Evolutionary conservation across 768 basidiomycete species (phyloP).

Genomic region (Asterophora lycoperdoides): DNA sequence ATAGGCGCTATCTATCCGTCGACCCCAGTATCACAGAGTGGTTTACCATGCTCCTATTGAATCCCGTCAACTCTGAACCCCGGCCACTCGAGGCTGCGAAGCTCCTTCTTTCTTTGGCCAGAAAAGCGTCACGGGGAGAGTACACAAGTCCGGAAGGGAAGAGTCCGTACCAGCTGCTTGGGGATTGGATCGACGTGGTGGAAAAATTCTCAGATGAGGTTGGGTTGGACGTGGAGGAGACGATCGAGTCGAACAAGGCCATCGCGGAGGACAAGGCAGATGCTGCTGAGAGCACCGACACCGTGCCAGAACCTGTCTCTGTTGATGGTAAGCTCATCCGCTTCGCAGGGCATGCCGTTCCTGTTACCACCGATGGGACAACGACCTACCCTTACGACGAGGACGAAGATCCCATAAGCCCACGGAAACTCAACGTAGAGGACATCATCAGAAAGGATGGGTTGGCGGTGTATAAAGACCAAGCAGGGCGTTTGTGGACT

Average conservation of each 20-base stretch:
- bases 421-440: constrained; percentile 79
- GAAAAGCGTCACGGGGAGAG: constrained; percentile 77
- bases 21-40: constrained; percentile 80
- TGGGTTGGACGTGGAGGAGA: constrained; percentile 80
- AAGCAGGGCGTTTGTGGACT: constrained; percentile 94
- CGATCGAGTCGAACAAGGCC: constrained; percentile 50
- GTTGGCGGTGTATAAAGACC: constrained; percentile 87
- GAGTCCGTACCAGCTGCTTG: constrained; percentile 90
- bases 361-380: constrained; percentile 49
- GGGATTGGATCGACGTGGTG: constrained; percentile 88
- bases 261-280: constrained; percentile 46
- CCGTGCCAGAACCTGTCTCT: constrained; percentile 37
- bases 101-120: constrained; percentile 75
- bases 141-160: constrained; percentile 90
- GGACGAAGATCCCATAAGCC: constrained; percentile 76
- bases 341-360: constrained; percentile 60
- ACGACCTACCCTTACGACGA: constrained; percentile 57
- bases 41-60: constrained; percentile 66
- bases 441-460: constrained; percentile 83
- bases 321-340: constrained; percentile 63
- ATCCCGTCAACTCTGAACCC: constrained; percentile 49
- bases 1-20: constrained; percentile 83
- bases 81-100: constrained; percentile 94
- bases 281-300: constrained; percentile 31
- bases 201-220: constrained; percentile 91